Base-by-base conservation (phyloP, 1,284 basidiomycete species). In the Tylopilus sp. region DNA sequence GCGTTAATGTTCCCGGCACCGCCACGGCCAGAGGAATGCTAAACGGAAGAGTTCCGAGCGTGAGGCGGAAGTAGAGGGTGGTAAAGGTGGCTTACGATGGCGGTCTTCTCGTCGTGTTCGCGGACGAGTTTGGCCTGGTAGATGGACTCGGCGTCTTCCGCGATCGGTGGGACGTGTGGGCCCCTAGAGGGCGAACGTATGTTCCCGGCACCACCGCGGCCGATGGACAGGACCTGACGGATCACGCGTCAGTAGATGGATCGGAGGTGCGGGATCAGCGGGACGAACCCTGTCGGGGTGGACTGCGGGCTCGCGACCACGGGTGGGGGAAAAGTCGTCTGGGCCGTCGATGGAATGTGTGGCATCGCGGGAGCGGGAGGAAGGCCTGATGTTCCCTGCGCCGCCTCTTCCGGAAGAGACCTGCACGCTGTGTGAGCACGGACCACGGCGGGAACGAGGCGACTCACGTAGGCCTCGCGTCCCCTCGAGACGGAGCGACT, bases 141-240 rank as follows among this genome's bases (percentile, higher is more conserved):
- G 4, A 61, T 67, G 51, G 54, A n/a, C 49, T 76, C 75, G 24
- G 49, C 58, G n/a, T 67, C 63, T 56, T 78, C 77, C 8, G 72
- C 63, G 36, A 72, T 75, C 63, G 79, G 78, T 6, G 66, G 72
- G 59, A 83, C 79, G 56, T 41, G 19, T 16, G 49, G 49, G 22
- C 52, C 61, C 53, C 87, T 86, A 22, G 92, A 91, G 0, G 90
- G 89, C 6, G 91, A 90, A 58, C 90, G 89, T 49, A 94, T 88
- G 80, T 95, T 95, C 53, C 93, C 93, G 24, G 86, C 86, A 33
- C 93, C 93, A 47, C 93, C 93, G 41, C 93, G 87, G 24, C 94
- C 93, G 53, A 88, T 86, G 51, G 90, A 90, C 68, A 82, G 83
- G n/a, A 86, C 65, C 82, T 91, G 66, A 12, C 41, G 3, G 22